phyloP scores from a whole-genome alignment of 768 basidiomycete genomes.

The Mycena rosella region DNA sequence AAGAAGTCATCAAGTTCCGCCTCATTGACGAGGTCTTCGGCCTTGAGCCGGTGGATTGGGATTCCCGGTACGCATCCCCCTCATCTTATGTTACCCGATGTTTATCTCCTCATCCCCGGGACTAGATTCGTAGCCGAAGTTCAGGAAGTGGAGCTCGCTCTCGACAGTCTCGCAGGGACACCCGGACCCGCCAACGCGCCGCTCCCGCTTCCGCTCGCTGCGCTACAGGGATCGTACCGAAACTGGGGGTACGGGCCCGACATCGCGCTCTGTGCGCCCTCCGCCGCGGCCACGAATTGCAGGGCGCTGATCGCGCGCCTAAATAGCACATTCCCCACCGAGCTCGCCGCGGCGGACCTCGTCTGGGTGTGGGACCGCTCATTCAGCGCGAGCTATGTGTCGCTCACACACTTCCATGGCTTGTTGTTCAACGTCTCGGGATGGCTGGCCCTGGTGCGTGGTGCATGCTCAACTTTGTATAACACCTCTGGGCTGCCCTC shows the following conservation, averaged over 20 bases:
- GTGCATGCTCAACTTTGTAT: too few relatives aligned
- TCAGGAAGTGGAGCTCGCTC: neutral
- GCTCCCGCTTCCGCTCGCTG: neutral
- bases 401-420: neutral
- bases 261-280: slow-evolving; percentile 1
- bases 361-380: neutral
- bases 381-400: neutral
- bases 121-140: too few relatives aligned
- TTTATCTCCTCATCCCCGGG: too few relatives aligned
- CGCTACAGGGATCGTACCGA: neutral
- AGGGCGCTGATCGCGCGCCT: neutral
- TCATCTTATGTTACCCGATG: too few relatives aligned
- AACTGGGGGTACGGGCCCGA: neutral
- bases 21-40: slow-evolving; percentile 5
- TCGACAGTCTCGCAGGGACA: neutral
- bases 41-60: slow-evolving; percentile 1
- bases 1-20: slow-evolving; percentile 13
- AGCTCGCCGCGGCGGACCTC: neutral
- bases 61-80: slow-evolving; percentile 3
- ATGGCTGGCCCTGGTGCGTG: neutral
- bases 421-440: neutral
- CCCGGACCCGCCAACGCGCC: neutral
- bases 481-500: too few relatives aligned
- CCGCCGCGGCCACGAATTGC: neutral
- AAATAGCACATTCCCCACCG: neutral